Conservation (phyloP, 2,329 filamentous ascomycete species). For the Fusarium devonianum region DNA sequence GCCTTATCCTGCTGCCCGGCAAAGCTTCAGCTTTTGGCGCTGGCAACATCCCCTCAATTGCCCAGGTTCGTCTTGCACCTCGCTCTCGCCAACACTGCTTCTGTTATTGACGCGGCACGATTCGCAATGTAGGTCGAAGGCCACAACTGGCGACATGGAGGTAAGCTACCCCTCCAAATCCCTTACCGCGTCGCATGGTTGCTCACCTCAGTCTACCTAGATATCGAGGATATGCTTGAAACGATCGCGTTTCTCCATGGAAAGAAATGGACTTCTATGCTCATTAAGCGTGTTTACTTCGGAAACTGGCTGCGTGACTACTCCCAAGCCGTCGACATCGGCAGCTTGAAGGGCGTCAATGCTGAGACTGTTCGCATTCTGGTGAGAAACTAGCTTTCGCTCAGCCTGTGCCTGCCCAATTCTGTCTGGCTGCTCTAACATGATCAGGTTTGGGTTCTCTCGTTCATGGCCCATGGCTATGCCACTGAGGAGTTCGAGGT, state of each 20-base stretch:
- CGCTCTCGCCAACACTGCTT: neutral
- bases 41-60: slow-evolving; percentile 74
- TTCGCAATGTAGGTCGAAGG: slow-evolving; percentile 64
- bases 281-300: slow-evolving; percentile 81
- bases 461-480: slow-evolving; percentile 83
- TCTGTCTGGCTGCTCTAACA: neutral
- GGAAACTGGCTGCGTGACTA: slow-evolving; percentile 90
- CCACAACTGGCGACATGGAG: slow-evolving; percentile 74
- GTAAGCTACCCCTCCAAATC: slow-evolving; percentile 45
- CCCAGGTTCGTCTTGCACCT: slow-evolving; percentile 47
- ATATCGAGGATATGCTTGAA: slow-evolving; percentile 84
- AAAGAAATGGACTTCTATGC: slow-evolving; percentile 84
- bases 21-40: slow-evolving; percentile 70
- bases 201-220: slow-evolving; percentile 48
- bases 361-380: slow-evolving; percentile 80
- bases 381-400: slow-evolving; percentile 50
- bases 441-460: slow-evolving; percentile 74
- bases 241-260: slow-evolving; percentile 78
- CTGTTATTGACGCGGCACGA: slow-evolving; percentile 21
- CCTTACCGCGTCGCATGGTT: slow-evolving; percentile 6
- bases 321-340: slow-evolving; percentile 82
- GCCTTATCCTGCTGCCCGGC: slow-evolving; percentile 64
- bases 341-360: slow-evolving; percentile 79
- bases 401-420: neutral
- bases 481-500: slow-evolving; percentile 88